Conservation (phyloP, 2,329 filamentous ascomycete genomes). For the Trichoderma simmonsii region DNA sequence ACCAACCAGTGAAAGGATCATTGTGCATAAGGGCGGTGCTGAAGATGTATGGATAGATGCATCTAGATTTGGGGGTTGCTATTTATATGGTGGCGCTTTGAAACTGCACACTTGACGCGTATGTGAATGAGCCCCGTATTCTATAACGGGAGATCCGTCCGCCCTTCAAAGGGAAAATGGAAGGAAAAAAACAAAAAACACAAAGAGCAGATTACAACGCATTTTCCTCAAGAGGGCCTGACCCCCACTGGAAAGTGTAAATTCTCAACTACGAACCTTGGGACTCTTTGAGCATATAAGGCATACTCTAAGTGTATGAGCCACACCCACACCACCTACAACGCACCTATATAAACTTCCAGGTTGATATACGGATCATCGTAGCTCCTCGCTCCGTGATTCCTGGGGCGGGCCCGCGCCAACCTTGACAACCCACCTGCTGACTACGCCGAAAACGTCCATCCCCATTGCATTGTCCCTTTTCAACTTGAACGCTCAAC, state of each 20-base stretch:
- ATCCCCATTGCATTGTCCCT: slow-evolving; percentile 20
- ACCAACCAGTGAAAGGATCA: background rate
- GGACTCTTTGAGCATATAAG: background rate
- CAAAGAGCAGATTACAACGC: background rate
- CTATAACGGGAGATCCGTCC: background rate
- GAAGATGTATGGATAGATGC: background rate
- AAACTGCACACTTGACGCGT: background rate
- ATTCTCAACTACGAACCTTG: background rate
- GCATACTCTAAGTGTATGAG: background rate
- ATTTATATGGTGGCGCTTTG: background rate
- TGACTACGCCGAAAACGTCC: slow-evolving; percentile 19
- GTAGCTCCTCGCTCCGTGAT: background rate
- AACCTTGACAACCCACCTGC: slow-evolving; percentile 7
- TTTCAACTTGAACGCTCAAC: slow-evolving; percentile 18
- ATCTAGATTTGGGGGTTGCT: background rate
- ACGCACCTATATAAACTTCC: background rate
- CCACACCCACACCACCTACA: background rate
- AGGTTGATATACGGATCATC: background rate
- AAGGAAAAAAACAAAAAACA: background rate
- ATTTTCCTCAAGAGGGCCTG: background rate
- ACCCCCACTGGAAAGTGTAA: background rate
- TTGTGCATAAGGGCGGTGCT: background rate
- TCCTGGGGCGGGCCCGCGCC: background rate
- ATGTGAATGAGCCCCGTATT: background rate
- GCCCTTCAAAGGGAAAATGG: background rate